phyloP scores from a whole-genome alignment of 2,329 filamentous ascomycete species.

The Aspergillus ibericus region DNA sequence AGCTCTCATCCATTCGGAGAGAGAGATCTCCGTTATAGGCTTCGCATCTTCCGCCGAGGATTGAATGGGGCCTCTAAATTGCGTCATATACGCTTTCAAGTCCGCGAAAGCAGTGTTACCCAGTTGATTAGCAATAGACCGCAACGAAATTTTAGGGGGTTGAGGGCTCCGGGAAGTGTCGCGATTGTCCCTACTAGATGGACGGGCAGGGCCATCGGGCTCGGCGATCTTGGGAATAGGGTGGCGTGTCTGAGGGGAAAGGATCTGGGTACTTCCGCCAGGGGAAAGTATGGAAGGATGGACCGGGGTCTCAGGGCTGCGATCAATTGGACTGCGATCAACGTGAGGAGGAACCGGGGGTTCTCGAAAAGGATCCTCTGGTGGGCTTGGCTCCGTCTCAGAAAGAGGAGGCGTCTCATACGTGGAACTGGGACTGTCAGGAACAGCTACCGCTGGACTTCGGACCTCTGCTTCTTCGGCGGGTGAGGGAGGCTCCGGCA shows the following conservation, averaged over 20 bases:
- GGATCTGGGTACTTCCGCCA: conserved; percentile 19
- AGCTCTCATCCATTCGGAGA: conserved; percentile 69
- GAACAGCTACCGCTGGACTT: conserved; percentile 12
- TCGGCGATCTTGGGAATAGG: conserved; percentile 10
- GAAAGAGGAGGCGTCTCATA: conserved; percentile 33
- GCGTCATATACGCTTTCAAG: conserved; percentile 69
- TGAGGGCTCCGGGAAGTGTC: conserved; percentile 23
- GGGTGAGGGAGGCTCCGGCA: conserved; percentile 34
- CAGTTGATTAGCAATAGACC: conserved; percentile 45
- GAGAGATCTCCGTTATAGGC: conserved; percentile 62
- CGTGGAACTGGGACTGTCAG: conserved; percentile 24
- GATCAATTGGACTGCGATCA: conserved; percentile 8
- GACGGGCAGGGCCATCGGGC: conserved; percentile 14
- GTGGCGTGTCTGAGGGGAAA: conserved; percentile 19
- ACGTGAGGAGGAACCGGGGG: conserved; percentile 23
- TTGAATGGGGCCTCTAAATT: conserved; percentile 73
- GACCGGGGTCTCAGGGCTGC: conserved; percentile 25
- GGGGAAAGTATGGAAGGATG: conserved; percentile 25
- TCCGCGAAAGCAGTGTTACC: conserved; percentile 66
- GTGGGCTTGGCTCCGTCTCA: conserved; percentile 24
- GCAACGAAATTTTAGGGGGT: conserved; percentile 36
- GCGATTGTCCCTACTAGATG: conserved; percentile 17
- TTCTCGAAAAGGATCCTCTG: conserved; percentile 29
- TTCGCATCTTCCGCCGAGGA: conserved; percentile 73
- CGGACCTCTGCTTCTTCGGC: conserved; percentile 20